Evolutionary conservation across 1,284 basidiomycete species (phyloP), one percentile per base, ranked within the genome.

Genomic region (Ustilago sp.): DNA sequence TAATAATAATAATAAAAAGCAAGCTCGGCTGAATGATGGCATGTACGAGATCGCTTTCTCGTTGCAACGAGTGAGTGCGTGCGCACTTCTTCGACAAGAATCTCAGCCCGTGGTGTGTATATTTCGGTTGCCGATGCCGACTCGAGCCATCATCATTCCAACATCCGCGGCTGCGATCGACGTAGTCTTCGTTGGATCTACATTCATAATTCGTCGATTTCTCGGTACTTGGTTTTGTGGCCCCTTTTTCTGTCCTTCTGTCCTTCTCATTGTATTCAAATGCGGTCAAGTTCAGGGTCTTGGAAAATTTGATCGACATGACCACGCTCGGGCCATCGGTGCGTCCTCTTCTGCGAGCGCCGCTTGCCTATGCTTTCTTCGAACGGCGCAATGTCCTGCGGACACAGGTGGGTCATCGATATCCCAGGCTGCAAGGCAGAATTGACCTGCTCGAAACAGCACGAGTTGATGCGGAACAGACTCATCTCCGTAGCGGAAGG

Each of bases 281-380:
- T 50, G 19, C n/a, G 12, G 28, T 4, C 34, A 43, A 43, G 13
- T 60, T 39, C 17, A 59, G 58, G 58, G 47, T 59, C 58, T 23
- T 39, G 4, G 19, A 19, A 54, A 54, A 7, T 54, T 38, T 23
- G 35, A 12, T 28, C 23, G 36, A 38, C 19, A 47, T 28, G 45
- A 34, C 43, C 19, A 50, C 61, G 61, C 61, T 63, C 61, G 53
- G 61, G 43, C 61, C 61, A 63, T 50, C 58, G 19, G 28, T 8
- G 43, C 19, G n/a, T 19, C 43, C n/a, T 45, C n/a, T 19, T 8
- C n/a, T 15, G 9, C 5, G 15, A 19, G 39, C 39, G 39, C 39
- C 15, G 13, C 39, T 41, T 6, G 15, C 23, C 23, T 28, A 28
- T 28, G 23, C 23, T 41, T 6, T 41, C 13, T 6, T 17, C 17